Evolutionary conservation across 805 yeast species (phyloP).

Genomic region (Saturnispora dispora): DNA sequence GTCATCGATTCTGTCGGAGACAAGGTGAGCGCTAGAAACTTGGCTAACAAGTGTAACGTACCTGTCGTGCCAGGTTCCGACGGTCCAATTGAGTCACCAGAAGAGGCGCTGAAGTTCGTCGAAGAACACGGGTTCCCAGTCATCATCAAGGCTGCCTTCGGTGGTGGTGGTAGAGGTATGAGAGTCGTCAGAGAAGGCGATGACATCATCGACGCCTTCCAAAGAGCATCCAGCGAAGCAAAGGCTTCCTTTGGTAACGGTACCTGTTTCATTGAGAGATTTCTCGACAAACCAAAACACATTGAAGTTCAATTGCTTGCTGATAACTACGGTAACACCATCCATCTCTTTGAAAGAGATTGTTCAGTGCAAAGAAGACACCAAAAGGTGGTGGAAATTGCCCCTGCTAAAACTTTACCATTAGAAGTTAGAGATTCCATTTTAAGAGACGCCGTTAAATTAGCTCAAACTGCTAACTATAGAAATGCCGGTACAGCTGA

Average conservation of each 20-base stretch:
- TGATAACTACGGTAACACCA: slow-evolving; percentile 87
- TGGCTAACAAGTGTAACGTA: slow-evolving; percentile 81
- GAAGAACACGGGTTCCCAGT: slow-evolving; percentile 74
- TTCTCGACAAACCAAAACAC: slow-evolving; percentile 90
- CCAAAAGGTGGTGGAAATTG: slow-evolving; percentile 92
- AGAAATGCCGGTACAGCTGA: slow-evolving; percentile 98
- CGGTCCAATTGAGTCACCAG: slow-evolving; percentile 61
- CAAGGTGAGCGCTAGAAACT: slow-evolving; percentile 93
- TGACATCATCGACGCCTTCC: slow-evolving; percentile 78
- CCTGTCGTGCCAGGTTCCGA: slow-evolving; percentile 96
- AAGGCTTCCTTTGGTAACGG: slow-evolving; percentile 87
- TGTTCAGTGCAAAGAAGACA: slow-evolving; percentile 96
- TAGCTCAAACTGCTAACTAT: slow-evolving; percentile 77
- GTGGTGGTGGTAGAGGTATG: slow-evolving; percentile 98
- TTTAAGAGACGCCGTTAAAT: slow-evolving; percentile 78
- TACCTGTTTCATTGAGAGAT: slow-evolving; percentile 93
- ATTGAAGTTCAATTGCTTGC: slow-evolving; percentile 96
- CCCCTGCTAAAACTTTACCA: slow-evolving; percentile 94
- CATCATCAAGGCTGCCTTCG: slow-evolving; percentile 96
- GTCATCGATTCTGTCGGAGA: slow-evolving; percentile 86
- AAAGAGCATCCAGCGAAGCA: slow-evolving; percentile 90
- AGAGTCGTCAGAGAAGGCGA: slow-evolving; percentile 80
- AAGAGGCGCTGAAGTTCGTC: slow-evolving; percentile 72
- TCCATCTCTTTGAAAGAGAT: slow-evolving; percentile 94
- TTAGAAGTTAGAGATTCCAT: slow-evolving; percentile 80